phyloP scores from a whole-genome alignment of 208 protist species.

The Vickermania ingenoplastis region DNA sequence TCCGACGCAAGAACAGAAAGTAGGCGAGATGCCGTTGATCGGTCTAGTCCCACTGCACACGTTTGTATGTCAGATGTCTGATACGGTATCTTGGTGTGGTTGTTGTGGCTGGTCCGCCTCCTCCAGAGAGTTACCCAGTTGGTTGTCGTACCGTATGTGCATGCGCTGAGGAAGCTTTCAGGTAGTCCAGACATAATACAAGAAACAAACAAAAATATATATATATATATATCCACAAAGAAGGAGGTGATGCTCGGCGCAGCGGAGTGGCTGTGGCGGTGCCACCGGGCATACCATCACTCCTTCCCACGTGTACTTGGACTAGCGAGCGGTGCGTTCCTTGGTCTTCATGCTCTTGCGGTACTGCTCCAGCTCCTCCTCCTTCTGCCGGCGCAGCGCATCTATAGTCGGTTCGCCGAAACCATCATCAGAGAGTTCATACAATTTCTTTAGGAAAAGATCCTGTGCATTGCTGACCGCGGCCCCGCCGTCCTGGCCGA shows the following conservation, averaged over 20 bases:
- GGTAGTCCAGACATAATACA: too few species aligned
- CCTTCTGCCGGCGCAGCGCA: conserved; percentile 74
- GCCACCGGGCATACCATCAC: background rate
- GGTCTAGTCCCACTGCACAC: too few species aligned
- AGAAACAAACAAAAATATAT: too few species aligned
- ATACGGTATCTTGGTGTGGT: too few species aligned
- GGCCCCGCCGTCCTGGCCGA: conserved; percentile 4
- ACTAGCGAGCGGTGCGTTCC: background rate
- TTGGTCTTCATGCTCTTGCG: conserved; percentile 26
- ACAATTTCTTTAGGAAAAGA: conserved; percentile 51
- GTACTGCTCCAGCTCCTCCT: conserved; percentile 84
- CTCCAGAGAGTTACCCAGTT: too few species aligned
- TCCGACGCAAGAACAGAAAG: too few species aligned
- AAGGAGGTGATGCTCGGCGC: background rate
- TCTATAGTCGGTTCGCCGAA: conserved; percentile 77
- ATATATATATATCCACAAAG: background rate
- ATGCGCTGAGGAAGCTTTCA: too few species aligned
- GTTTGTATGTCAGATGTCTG: too few species aligned
- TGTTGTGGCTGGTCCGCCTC: too few species aligned
- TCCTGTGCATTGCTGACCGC: conserved; percentile 18
- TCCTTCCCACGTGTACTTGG: background rate
- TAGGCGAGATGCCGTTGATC: too few species aligned
- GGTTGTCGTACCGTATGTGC: background rate
- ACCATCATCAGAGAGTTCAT: conserved; percentile 47
- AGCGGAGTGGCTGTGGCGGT: background rate